Evolutionary conservation across 192 early-diverging fungal species (phyloP).

Genomic region (Backusella macrospora): DNA sequence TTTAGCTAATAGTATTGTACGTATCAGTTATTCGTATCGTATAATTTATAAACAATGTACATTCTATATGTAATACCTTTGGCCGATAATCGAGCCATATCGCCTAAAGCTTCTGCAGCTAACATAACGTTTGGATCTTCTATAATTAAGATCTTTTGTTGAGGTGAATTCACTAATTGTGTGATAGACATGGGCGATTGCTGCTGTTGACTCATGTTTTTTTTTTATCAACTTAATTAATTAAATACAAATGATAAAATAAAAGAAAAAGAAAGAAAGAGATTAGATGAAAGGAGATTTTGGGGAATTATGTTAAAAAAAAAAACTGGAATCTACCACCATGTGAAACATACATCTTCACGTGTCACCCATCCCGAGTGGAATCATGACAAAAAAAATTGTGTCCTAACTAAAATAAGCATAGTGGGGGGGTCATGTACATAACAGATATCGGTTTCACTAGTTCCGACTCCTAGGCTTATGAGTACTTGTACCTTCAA

Average conservation of each 20-base stretch:
- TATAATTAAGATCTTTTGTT: not conserved
- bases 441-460: not conserved
- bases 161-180: slow-evolving; percentile 22
- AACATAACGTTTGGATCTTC: slow-evolving; percentile 41
- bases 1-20: not conserved
- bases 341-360: slow-evolving; percentile 29
- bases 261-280: slow-evolving; percentile 9
- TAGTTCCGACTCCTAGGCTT: not conserved
- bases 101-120: slow-evolving; percentile 36
- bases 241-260: not conserved
- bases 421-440: not conserved
- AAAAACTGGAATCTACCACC: not conserved
- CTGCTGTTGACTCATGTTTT: not conserved
- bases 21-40: not conserved
- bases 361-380: slow-evolving; percentile 7
- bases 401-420: slow-evolving; percentile 1
- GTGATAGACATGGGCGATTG: slow-evolving; percentile 31
- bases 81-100: slow-evolving; percentile 28
- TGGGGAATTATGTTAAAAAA: slow-evolving; percentile 16
- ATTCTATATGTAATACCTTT: not conserved
- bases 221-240: not conserved
- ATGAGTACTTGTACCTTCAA: no score
- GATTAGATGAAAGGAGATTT: not conserved
- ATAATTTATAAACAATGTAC: not conserved
- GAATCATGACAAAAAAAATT: not conserved